Evolutionary conservation across 108 stramenopile genomes (phyloP).

Genomic region (Nitzschia putrida): DNA sequence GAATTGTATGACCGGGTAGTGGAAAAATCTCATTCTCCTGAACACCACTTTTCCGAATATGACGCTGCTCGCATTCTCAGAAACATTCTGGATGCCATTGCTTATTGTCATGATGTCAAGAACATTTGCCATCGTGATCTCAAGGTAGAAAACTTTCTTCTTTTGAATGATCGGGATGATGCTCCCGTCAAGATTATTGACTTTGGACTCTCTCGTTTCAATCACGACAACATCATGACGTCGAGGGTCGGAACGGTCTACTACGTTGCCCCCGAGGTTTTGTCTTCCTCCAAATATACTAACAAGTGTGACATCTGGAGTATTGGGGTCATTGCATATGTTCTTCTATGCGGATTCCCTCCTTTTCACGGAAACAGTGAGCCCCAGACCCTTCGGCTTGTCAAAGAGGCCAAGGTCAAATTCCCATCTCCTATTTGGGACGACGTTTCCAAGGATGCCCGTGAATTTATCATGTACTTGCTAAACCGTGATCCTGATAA

Average conservation of each 20-base stretch:
- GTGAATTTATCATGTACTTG: slow-evolving; percentile 32
- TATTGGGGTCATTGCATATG: slow-evolving; percentile 86
- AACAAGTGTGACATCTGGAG: slow-evolving; percentile 85
- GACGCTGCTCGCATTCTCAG: slow-evolving; percentile 51
- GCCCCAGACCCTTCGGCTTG: slow-evolving; percentile 35
- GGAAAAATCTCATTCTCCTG: slow-evolving; percentile 34
- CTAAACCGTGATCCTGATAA: slow-evolving; percentile 40
- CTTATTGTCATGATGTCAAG: slow-evolving; percentile 66
- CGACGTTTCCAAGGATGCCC: slow-evolving; percentile 25
- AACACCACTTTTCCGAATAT: slow-evolving; percentile 49
- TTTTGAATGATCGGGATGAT: slow-evolving; percentile 42
- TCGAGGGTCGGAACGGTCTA: slow-evolving; percentile 70
- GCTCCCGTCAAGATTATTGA: slow-evolving; percentile 72
- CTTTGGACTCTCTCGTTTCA: slow-evolving; percentile 78
- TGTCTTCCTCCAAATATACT: slow-evolving; percentile 46
- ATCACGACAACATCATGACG: slow-evolving; percentile 49
- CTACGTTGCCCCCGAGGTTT: slow-evolving; percentile 77
- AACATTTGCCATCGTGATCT: slow-evolving; percentile 70
- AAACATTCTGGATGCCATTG: slow-evolving; percentile 63
- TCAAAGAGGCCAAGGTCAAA: slow-evolving; percentile 37
- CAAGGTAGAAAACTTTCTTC: slow-evolving; percentile 66
- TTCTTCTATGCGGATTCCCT: slow-evolving; percentile 80
- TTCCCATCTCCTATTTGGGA: slow-evolving; percentile 47
- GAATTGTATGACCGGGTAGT: slow-evolving; percentile 80
- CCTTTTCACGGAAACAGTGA: slow-evolving; percentile 68